A percentile compares a stretch with the other conserved stretches of the same genome.
phyloP scores from a whole-genome alignment of 139 green algal genomes.

The Picochlorum sp. region DNA sequence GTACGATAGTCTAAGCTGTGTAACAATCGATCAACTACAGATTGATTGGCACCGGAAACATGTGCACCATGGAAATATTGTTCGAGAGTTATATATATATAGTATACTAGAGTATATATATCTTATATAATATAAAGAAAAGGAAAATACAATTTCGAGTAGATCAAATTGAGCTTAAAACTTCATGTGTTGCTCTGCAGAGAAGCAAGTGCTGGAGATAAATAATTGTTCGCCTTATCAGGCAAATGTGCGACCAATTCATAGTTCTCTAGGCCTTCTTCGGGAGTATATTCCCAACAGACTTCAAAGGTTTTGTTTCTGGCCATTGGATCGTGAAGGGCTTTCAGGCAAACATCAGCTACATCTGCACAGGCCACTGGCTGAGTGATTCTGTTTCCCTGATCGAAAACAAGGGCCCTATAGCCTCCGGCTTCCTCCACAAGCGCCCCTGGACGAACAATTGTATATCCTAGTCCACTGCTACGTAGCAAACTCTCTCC shows the following conservation, averaged over 20 bases:
- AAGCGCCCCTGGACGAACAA: slow-evolving; percentile 73
- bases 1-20: no score
- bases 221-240: slow-evolving; percentile 70
- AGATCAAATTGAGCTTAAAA: background rate
- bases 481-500: slow-evolving; percentile 75
- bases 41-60: no score
- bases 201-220: slow-evolving; percentile 55
- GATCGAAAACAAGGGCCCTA: slow-evolving; percentile 96
- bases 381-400: slow-evolving; percentile 71
- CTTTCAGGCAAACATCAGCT: slow-evolving; percentile 89
- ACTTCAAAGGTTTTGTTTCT: slow-evolving; percentile 98
- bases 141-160: background rate
- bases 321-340: slow-evolving; percentile 58
- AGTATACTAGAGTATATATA: background rate
- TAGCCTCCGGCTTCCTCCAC: slow-evolving; percentile 90
- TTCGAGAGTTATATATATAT: no score
- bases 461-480: slow-evolving; percentile 87
- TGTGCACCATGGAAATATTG: no score
- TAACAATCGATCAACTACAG: no score
- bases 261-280: slow-evolving; percentile 54
- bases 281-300: slow-evolving; percentile 65
- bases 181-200: slow-evolving; percentile 79
- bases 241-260: slow-evolving; percentile 78
- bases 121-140: slow-evolving; percentile 2
- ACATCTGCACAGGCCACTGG: slow-evolving; percentile 87